Base-by-base conservation (phyloP, 2,329 filamentous ascomycete species). In the Fusarium armeniacum region DNA sequence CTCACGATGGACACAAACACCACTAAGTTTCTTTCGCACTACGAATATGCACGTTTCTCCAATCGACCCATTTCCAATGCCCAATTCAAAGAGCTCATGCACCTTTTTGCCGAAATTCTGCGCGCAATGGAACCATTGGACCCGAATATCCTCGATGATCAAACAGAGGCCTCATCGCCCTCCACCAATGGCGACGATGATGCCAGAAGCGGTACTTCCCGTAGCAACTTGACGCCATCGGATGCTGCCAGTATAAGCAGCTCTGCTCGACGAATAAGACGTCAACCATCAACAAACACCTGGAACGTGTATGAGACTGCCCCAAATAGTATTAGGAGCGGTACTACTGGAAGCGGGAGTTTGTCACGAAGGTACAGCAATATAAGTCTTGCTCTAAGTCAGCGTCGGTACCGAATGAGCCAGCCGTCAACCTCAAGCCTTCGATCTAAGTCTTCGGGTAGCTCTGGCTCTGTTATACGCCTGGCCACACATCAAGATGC, bases 41-140 rank as follows among this genome's bases (percentile, higher is more conserved):
- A 98, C 80, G 96, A 98, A 81, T 84, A 87, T 60, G 93, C 94
- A 4, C 90, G 95, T 41, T 99, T 97, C 81, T 94, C 93, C 3
- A 87, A 87, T 0, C 82, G 84, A 7, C 87, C 91, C 1, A 82
- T 97, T 6, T 86, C 88, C 4, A 91, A 94, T 71, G 75, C 80
- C 0, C 86, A 91, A 53, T 98, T 99, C 77, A 86, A 91, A 38
- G 82, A 86, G 24, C 83, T 98, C 32, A 98, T 98, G 93, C 87
- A 89, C 59, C 84, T 92, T 28, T 98, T 98, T 78, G 92, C 94
- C 3, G 89, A 92, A 55, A 83, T 98, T 0, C 82, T 98, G 16
- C 88, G 91, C 54, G 87, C 85, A 20, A 97, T 98, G 92, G 86
- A 83, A 30, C 84, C 87, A 0, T 81, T 93, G 5, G 83, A 91